Base-by-base conservation (phyloP, 352 stramenopile species). In the Globisporangium parvum region DNA sequence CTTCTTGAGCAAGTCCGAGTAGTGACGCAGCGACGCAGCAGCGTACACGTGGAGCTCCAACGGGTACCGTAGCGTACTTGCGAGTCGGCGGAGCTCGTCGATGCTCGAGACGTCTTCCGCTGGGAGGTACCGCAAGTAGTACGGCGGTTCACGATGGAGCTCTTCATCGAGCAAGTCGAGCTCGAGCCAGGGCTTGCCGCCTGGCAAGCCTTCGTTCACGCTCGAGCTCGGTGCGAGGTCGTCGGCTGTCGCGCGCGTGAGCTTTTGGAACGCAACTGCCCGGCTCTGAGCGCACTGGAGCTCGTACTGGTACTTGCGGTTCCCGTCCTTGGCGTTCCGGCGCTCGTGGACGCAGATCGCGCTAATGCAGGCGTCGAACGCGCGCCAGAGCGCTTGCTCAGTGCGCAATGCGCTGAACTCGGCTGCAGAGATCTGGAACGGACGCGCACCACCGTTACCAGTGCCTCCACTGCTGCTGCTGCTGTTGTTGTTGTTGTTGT, bases 121-220 rank as follows among this genome's bases (percentile, higher is more conserved):
- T 35, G 80, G 79, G 18, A 89, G 55, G 47, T 87, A 88, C 0
- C 81, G 73, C 42, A 92, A 63, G 57, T 88, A 88, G 60, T 90
- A 88, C 23, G 81, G 81, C 17, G 77, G 77, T 24, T 89, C 73
- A 12, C 78, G 77, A 23, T 68, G 69, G 28, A 92, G 65, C 50
- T 82, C 74, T 9, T 78, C 59, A 33, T 82, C 68, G 3, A 89
- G 67, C 39, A 77, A 31, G 46, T 87, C 77, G 9, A 87, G 59
- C 53, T 89, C 81, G 23, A 75, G 65, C 14, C 64, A 80, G 0
- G 74, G 63, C 51, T 83, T 84, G 0, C 66, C 75, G 5, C 80
- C 80, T 0, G 77, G 73, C 1, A 88, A 66, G 2, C 73, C 70
- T 48, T 88, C 77, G 37, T 88, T 87, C 20, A 80, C 58, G 53